Conservation (phyloP, 73 alveolate species). For the Tetrahymena thermophila region DNA sequence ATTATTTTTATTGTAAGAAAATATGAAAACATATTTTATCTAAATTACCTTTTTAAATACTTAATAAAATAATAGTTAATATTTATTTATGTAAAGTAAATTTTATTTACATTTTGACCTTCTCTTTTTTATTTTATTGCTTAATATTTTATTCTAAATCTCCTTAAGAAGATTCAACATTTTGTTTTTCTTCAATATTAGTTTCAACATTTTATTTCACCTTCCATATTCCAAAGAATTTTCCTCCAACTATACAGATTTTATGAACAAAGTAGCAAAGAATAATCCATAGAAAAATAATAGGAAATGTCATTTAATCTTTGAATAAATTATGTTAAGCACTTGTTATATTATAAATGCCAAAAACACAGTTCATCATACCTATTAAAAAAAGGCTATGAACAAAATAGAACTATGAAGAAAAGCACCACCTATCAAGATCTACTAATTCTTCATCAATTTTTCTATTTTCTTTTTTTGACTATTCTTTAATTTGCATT, state of each 20-base stretch:
- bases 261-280: neutral
- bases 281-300: neutral
- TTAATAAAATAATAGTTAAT: neutral
- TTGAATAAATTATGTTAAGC: neutral
- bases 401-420: neutral
- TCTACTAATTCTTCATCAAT: neutral
- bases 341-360: neutral
- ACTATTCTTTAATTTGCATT: neutral
- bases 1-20: neutral
- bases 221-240: neutral
- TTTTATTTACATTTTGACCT: neutral
- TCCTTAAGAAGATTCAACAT: neutral
- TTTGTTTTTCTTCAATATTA: neutral
- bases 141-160: neutral
- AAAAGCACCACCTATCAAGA: neutral
- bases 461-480: neutral
- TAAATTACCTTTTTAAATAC: neutral
- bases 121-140: neutral
- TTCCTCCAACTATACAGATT: neutral
- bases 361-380: neutral
- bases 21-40: neutral
- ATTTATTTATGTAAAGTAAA: neutral
- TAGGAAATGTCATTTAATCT: neutral
- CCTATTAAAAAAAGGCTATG: neutral
- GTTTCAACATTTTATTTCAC: neutral